Evolutionary conservation across 495 filamentous ascomycete species (phyloP), one percentile per base, ranked within the genome.

Genomic region (Ramalina intermedia): DNA sequence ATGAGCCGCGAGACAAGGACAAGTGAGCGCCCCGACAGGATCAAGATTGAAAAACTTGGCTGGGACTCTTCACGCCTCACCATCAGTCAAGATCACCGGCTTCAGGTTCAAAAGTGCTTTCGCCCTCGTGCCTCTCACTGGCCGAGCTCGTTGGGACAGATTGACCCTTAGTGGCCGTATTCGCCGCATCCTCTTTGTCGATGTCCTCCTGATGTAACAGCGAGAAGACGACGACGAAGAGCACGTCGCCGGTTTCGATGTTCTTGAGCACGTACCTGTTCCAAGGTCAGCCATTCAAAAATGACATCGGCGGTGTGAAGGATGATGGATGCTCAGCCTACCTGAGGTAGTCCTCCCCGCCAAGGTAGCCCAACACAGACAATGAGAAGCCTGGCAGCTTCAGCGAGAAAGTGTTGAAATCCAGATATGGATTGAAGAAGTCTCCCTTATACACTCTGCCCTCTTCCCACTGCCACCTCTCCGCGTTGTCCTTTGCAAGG

Each of bases 371-470:
- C 56, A 87, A 70, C 21, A 91, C 80, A 16, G 80, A 80, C 3
- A 95, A 59, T 8, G 71, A 72, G 48, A 88, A 86, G 0, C 87
- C 86, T 5, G 90, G 90, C 16, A 96, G 57, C 44, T 77, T 74
- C 18, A 96, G 63, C n/a, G 81, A 72, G 57, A 94, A 85, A 45
- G 27, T 12, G 59, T 78, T 79, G 57, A 96, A 94, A 61, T 88
- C 83, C 38, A 98, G 60, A 68, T 89, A 95, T n/a, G 81, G 79
- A 59, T 95, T 96, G 56, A 80, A 91, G 64, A 98, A 96, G 63
- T 96, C 90, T 39, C 76, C 73, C 24, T 69, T 64, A 62, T 94
- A 94, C 42, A 72, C 65, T 52, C 78, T 65, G 1, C 75, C 79
- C 37, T 59, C 59, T 49, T 80, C 76, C 64, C 81, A 82, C 1